Percentiles rank a stretch among this genome's conserved stretches.
phyloP scores from a whole-genome alignment of 1,284 basidiomycete species.

The Microbotryomycetes sp. region DNA sequence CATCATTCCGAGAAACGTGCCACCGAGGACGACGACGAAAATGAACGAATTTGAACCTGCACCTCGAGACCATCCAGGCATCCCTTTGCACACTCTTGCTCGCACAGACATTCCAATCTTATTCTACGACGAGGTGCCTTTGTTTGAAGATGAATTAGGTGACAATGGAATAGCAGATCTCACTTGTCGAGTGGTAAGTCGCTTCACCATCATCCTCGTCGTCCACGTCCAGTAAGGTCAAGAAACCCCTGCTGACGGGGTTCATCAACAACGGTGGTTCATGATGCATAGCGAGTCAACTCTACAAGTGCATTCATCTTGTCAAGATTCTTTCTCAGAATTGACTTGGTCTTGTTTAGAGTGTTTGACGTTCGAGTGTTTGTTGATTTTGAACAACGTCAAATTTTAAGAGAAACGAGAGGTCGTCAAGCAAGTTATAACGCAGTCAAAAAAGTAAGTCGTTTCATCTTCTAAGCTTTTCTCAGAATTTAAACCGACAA shows the following conservation, averaged over 20 bases:
- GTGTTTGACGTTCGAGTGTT: slow-evolving; percentile 85
- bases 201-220: neutral
- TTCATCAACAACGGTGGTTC: neutral
- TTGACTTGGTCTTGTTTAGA: slow-evolving; percentile 91
- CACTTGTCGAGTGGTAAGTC: slow-evolving; percentile 73
- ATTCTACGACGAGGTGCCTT: slow-evolving; percentile 84
- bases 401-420: slow-evolving; percentile 69
- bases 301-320: slow-evolving; percentile 91
- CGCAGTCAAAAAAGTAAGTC: neutral
- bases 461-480: too few relatives aligned
- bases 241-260: too few relatives aligned
- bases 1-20: too few relatives aligned
- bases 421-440: slow-evolving; percentile 83
- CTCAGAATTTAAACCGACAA: neutral
- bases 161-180: slow-evolving; percentile 83
- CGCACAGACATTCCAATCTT: slow-evolving; percentile 79
- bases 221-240: too few relatives aligned
- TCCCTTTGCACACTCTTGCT: slow-evolving; percentile 76
- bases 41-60: slow-evolving; percentile 45
- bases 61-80: slow-evolving; percentile 46
- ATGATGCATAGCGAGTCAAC: slow-evolving; percentile 77
- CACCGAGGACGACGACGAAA: too few relatives aligned
- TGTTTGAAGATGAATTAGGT: slow-evolving; percentile 91
- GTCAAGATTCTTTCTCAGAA: slow-evolving; percentile 82
- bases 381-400: slow-evolving; percentile 59